phyloP scores from a whole-genome alignment of 192 early-diverging fungal genomes.

The Rhizophagus sp. region DNA sequence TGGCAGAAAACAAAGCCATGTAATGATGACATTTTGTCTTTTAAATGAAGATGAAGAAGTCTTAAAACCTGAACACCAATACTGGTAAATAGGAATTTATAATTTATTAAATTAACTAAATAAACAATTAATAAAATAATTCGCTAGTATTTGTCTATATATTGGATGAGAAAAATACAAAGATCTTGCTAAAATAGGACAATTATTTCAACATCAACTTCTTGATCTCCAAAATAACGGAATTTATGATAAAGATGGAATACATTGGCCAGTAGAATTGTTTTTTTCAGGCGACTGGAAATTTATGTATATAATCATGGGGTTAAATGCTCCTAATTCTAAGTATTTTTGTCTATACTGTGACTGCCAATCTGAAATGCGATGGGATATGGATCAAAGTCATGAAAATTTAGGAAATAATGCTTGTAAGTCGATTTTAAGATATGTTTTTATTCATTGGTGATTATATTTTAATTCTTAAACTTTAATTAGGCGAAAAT shows the following conservation, averaged over 20 bases:
- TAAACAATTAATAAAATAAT: too few species aligned
- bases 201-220: not conserved
- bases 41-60: not conserved
- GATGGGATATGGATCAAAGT: not conserved
- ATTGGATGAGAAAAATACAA: not conserved
- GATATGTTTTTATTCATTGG: too few species aligned
- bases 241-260: not conserved
- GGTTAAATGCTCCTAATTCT: not conserved
- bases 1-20: not conserved
- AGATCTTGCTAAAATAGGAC: not conserved
- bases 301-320: slow-evolving; percentile 3
- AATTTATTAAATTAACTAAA: too few species aligned
- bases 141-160: not conserved
- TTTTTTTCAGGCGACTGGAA: not conserved
- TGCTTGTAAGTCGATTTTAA: too few species aligned
- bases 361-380: not conserved
- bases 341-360: slow-evolving; percentile 9
- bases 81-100: too few species aligned
- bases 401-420: not conserved
- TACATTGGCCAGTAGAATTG: not conserved
- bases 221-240: not conserved
- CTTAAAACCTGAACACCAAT: too few species aligned
- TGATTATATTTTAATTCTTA: too few species aligned
- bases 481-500: not conserved
- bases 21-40: not conserved